These are phyloP conservation scores for Conringia planisiliqua DNA, from an alignment of 345 rosid genomes.

Conservation along the genomic window DNA sequence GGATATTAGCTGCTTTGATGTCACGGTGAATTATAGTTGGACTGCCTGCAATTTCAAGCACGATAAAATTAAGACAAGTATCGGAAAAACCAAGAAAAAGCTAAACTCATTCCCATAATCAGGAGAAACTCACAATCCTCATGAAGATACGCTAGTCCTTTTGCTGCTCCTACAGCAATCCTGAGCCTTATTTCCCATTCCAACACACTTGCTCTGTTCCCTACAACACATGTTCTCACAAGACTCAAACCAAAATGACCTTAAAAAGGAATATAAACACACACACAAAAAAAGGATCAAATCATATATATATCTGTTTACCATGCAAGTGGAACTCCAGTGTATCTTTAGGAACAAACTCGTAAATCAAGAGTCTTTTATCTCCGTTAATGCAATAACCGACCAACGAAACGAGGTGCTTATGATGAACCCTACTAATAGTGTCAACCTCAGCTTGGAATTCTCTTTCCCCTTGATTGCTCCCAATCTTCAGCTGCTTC, in stretches of 20 bases:
- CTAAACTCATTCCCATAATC: neutral
- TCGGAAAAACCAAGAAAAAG: neutral
- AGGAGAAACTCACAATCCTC: constrained; percentile 72
- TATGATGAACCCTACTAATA: constrained; percentile 88
- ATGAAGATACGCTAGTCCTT: constrained; percentile 88
- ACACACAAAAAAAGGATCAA: neutral
- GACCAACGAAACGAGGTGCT: constrained; percentile 75
- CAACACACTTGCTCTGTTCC: constrained; percentile 49
- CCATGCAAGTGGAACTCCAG: constrained; percentile 75
- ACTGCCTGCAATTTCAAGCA: constrained; percentile 45
- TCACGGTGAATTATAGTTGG: constrained; percentile 85
- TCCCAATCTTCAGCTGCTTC: constrained; percentile 68
- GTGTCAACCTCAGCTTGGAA: constrained; percentile 89
- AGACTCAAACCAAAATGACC: constrained; percentile 9
- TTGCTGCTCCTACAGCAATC: constrained; percentile 86
- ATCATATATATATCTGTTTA: neutral
- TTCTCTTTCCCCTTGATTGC: constrained; percentile 74
- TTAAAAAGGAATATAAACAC: neutral
- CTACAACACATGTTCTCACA: constrained; percentile 36
- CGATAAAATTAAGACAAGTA: neutral
- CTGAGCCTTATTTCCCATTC: constrained; percentile 70
- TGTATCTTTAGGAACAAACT: constrained; percentile 66
- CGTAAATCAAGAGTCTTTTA: constrained; percentile 59
- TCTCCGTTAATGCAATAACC: constrained; percentile 63
- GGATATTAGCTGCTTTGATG: constrained; percentile 83